Evolutionary conservation across 805 yeast species (phyloP).

Genomic region (Ogataea polymorpha): DNA sequence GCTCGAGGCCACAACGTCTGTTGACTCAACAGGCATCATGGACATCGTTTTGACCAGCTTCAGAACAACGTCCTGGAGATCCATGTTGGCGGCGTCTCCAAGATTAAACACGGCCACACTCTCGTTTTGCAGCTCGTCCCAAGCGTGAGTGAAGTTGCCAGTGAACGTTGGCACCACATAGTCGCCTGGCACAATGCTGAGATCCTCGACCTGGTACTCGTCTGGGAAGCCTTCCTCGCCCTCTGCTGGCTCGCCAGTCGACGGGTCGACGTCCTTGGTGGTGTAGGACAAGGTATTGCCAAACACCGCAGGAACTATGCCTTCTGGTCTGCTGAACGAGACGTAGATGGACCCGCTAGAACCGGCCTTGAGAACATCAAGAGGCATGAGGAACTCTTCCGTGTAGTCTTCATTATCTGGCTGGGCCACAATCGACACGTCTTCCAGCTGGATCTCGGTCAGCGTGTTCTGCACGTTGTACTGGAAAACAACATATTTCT

Average conservation of each 20-base stretch:
- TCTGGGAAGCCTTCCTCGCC: constrained; percentile 87
- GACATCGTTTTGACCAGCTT: constrained; percentile 52
- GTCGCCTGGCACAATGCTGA: constrained; percentile 75
- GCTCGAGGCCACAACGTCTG: constrained; percentile 58
- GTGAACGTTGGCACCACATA: constrained; percentile 74
- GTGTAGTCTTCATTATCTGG: constrained; percentile 55
- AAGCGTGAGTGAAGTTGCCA: constrained; percentile 68
- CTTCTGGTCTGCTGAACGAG: constrained; percentile 61
- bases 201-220: constrained; percentile 85
- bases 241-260: constrained; percentile 61
- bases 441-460: constrained; percentile 69
- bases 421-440: constrained; percentile 67
- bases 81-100: constrained; percentile 37
- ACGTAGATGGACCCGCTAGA: constrained; percentile 75
- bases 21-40: constrained; percentile 71
- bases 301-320: constrained; percentile 42
- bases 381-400: constrained; percentile 73
- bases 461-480: constrained; percentile 83
- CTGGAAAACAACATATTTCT: constrained; percentile 71
- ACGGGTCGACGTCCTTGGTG: constrained; percentile 74
- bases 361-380: constrained; percentile 69
- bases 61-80: constrained; percentile 54
- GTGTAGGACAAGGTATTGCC: constrained; percentile 69
- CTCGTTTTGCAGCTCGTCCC: constrained; percentile 70
- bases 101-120: constrained; percentile 66